Conservation (phyloP, 1,284 basidiomycete species). For the Hypsizygus ulmarius region DNA sequence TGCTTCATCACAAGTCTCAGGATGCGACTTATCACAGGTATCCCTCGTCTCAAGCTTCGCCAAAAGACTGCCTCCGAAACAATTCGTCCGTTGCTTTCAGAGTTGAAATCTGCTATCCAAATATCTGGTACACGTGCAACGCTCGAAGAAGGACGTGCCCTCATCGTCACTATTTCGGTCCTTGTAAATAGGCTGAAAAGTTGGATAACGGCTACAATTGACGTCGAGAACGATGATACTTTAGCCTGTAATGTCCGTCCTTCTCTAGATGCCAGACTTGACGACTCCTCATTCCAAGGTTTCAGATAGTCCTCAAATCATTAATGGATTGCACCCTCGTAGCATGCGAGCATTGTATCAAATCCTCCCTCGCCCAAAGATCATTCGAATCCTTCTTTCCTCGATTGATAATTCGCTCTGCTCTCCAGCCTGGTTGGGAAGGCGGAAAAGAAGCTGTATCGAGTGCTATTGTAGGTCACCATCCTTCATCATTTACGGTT, state of each 20-base stretch:
- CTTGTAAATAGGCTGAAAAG: constrained; percentile 28
- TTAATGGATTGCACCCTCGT: constrained; percentile 42
- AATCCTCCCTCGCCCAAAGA: constrained; percentile 43
- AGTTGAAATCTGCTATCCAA: constrained; percentile 35
- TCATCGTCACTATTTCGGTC: constrained; percentile 34
- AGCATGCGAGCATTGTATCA: constrained; percentile 38
- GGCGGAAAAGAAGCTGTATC: constrained; percentile 36
- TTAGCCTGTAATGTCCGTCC: constrained; percentile 29
- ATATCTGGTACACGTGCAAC: constrained; percentile 26
- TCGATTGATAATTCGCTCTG: constrained; percentile 35
- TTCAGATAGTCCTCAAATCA: constrained; percentile 31
- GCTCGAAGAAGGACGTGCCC: constrained; percentile 33
- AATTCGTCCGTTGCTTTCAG: constrained; percentile 41
- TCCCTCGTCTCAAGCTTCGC: constrained; percentile 48
- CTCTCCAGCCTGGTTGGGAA: constrained; percentile 34
- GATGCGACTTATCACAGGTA: constrained; percentile 32
- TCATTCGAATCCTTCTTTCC: constrained; percentile 49
- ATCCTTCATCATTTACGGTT: neutral
- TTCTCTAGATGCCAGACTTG: neutral
- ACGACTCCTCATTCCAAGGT: neutral
- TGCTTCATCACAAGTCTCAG: constrained; percentile 5
- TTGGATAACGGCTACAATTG: constrained; percentile 30
- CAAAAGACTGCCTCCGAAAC: constrained; percentile 44
- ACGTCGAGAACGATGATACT: constrained; percentile 20
- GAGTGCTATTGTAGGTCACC: constrained; percentile 38